A percentile compares a stretch with the other conserved stretches of the same genome.
Conservation (phyloP, 2,329 filamentous ascomycete genomes). For the Pestalotiopsis sp. region DNA sequence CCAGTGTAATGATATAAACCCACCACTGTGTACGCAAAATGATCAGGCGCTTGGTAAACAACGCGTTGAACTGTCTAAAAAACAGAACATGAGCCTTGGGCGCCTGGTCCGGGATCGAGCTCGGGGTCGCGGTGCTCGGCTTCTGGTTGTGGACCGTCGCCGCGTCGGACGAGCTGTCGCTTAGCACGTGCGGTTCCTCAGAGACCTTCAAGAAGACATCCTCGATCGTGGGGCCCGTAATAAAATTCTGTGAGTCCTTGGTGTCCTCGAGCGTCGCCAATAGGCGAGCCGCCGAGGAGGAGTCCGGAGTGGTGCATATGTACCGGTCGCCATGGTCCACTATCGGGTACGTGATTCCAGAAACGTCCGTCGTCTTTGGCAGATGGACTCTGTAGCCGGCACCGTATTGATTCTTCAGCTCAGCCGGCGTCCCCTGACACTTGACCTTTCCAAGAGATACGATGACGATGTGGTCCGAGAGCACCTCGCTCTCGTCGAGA, state of each 20-base stretch:
- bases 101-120: constrained; percentile 12
- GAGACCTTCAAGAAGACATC: constrained; percentile 69
- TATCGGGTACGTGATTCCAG: constrained; percentile 20
- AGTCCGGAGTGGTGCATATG: constrained; percentile 57
- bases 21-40: constrained; percentile 27
- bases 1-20: constrained; percentile 26
- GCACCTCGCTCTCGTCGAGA: constrained; percentile 29
- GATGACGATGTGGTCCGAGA: constrained; percentile 28
- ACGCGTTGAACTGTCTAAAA: constrained; percentile 23
- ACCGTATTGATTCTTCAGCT: constrained; percentile 29
- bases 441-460: constrained; percentile 27
- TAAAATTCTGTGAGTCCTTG: constrained; percentile 59
- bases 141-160: constrained; percentile 9
- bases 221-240: constrained; percentile 67
- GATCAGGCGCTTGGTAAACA: constrained; percentile 26
- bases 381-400: constrained; percentile 32
- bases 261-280: constrained; percentile 54
- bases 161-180: constrained; percentile 18
- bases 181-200: constrained; percentile 44
- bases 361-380: constrained; percentile 24
- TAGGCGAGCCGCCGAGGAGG: constrained; percentile 54
- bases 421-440: constrained; percentile 29
- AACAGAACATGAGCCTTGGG: constrained; percentile 17
- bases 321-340: constrained; percentile 47
- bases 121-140: constrained; percentile 11